Conservation (phyloP, 768 basidiomycete genomes). For the Tulasnella sp. region DNA sequence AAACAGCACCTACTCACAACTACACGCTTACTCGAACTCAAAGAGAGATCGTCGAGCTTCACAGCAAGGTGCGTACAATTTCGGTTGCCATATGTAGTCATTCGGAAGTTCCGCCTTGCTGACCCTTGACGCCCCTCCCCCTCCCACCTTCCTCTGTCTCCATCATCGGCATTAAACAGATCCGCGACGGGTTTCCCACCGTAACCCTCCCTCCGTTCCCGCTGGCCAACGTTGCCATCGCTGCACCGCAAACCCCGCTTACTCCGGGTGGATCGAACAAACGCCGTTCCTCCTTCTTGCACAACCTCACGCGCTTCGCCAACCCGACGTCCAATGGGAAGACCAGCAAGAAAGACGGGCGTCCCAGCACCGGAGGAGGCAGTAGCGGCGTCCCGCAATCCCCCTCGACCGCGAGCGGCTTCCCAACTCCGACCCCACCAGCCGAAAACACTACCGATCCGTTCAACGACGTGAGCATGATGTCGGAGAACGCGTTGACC, state of each 20-base stretch:
- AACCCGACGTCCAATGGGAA: slow-evolving; percentile 57
- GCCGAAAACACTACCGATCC: slow-evolving; percentile 43
- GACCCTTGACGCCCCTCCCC: background rate
- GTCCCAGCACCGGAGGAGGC: background rate
- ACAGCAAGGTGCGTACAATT: slow-evolving; percentile 64
- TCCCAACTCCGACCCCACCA: slow-evolving; percentile 45
- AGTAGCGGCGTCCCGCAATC: background rate
- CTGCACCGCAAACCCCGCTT: background rate
- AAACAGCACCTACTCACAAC: slow-evolving; percentile 82
- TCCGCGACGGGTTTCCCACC: slow-evolving; percentile 64
- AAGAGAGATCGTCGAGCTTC: slow-evolving; percentile 78
- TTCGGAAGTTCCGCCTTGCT: background rate
- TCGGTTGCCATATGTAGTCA: background rate
- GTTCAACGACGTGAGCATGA: slow-evolving; percentile 2
- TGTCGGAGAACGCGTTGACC: background rate
- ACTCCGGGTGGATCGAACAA: slow-evolving; percentile 18
- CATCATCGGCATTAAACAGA: slow-evolving; percentile 41
- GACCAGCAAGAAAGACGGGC: slow-evolving; percentile 42
- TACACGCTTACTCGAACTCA: slow-evolving; percentile 81
- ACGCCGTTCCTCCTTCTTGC: slow-evolving; percentile 76
- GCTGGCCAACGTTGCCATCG: slow-evolving; percentile 48
- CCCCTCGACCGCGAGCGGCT: background rate
- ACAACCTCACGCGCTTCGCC: slow-evolving; percentile 56
- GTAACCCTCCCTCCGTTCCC: slow-evolving; percentile 64
- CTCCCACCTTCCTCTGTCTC: background rate